Conservation (phyloP, 306 rosid genomes). For the Vigna mungo region DNA sequence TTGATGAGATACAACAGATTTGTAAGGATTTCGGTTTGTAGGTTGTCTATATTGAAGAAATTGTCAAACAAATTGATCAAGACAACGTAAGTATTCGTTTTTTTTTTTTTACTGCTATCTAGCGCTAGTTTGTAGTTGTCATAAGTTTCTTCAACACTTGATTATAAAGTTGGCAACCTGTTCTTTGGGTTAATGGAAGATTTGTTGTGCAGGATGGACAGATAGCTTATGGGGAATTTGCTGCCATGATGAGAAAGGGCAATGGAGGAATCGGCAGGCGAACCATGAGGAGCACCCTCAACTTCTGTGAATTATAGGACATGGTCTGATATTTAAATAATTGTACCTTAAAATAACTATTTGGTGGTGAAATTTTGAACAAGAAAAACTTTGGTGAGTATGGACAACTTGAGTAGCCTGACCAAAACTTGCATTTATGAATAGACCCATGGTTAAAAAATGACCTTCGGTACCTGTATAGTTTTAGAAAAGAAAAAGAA, state of each 20-base stretch:
- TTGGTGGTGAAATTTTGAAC: slow-evolving; percentile 34
- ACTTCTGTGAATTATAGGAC: slow-evolving; percentile 48
- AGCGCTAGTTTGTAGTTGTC: slow-evolving; percentile 3
- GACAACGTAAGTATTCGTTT: slow-evolving; percentile 51
- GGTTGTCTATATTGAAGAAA: slow-evolving; percentile 61
- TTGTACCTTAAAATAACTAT: slow-evolving; percentile 39
- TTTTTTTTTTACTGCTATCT: neutral
- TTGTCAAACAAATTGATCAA: slow-evolving; percentile 65
- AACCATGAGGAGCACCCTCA: slow-evolving; percentile 62
- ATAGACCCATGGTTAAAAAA: neutral
- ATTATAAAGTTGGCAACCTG: neutral
- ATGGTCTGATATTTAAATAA: slow-evolving; percentile 38
- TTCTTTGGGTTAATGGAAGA: slow-evolving; percentile 34
- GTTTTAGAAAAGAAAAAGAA: neutral
- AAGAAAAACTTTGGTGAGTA: slow-evolving; percentile 18
- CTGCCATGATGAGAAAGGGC: slow-evolving; percentile 69
- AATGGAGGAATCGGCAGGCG: slow-evolving; percentile 66
- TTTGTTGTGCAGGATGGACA: no score
- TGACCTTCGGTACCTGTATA: neutral
- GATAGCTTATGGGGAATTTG: slow-evolving; percentile 61
- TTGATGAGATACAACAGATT: slow-evolving; percentile 65
- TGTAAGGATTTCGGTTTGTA: slow-evolving; percentile 65
- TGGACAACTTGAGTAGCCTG: slow-evolving; percentile 12
- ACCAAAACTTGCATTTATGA: slow-evolving; percentile 31
- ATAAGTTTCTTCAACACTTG: no score